phyloP scores from a whole-genome alignment of 495 filamentous ascomycete genomes.

The Hypoxylon subgilvum region DNA sequence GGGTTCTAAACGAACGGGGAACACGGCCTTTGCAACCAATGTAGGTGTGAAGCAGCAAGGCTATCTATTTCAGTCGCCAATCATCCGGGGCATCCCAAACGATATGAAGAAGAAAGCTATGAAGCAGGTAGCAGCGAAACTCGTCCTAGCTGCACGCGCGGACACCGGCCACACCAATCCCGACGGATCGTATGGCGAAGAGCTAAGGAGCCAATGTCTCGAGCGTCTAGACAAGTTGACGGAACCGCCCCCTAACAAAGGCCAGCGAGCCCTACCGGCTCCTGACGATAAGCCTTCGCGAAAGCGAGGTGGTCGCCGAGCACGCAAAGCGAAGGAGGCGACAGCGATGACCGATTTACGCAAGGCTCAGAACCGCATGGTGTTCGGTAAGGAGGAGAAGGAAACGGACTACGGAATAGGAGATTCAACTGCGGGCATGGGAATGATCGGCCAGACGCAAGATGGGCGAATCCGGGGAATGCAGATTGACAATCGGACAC shows the following conservation, averaged over 20 bases:
- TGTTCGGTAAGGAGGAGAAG: conserved; percentile 93
- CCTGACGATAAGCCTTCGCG: conserved; percentile 94
- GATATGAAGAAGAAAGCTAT: conserved; percentile 94
- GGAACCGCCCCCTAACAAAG: conserved; percentile 91
- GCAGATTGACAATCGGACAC: conserved; percentile 91
- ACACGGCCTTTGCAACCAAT: conserved; percentile 90
- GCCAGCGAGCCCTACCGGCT: conserved; percentile 83
- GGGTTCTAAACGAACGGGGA: conserved; percentile 83
- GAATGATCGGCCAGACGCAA: conserved; percentile 90
- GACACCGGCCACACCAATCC: conserved; percentile 84
- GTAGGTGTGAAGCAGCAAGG: conserved; percentile 90
- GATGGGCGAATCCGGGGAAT: conserved; percentile 84
- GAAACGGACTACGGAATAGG: conserved; percentile 92
- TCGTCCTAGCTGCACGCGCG: conserved; percentile 86
- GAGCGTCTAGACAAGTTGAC: conserved; percentile 92
- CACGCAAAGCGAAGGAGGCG: conserved; percentile 94
- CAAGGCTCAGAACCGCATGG: conserved; percentile 95
- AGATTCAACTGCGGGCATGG: conserved; percentile 84
- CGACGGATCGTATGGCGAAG: conserved; percentile 82
- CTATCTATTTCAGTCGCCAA: conserved; percentile 88
- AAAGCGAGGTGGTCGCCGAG: conserved; percentile 90
- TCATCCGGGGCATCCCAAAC: conserved; percentile 79
- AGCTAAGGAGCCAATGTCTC: conserved; percentile 81
- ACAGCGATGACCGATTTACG: conserved; percentile 95
- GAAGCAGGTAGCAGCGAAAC: conserved; percentile 91